Percentiles rank a stretch among this genome's conserved stretches.
Evolutionary conservation across 768 basidiomycete genomes (phyloP).

Genomic region (Crucibulum laeve): DNA sequence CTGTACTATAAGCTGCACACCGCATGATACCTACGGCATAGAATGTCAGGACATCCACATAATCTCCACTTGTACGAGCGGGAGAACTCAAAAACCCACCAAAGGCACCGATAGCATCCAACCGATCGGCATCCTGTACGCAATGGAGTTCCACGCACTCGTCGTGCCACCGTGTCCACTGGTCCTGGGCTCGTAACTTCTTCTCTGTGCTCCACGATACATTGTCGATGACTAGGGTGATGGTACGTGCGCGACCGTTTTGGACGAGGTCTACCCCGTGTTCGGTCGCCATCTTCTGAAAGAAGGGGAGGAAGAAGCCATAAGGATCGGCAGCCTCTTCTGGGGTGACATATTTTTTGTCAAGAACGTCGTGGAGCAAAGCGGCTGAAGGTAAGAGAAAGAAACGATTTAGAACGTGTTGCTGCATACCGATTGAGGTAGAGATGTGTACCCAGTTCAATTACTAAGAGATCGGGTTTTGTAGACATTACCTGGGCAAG

Average conservation of each 20-base stretch:
- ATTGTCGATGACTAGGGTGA: constrained; percentile 66
- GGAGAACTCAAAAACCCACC: constrained; percentile 36
- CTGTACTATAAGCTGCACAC: constrained; percentile 61
- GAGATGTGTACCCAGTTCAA: constrained; percentile 58
- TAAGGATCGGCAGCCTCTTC: constrained; percentile 57
- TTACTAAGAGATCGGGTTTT: constrained; percentile 64
- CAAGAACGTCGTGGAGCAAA: constrained; percentile 84
- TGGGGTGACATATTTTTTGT: constrained; percentile 76
- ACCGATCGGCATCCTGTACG: constrained; percentile 75
- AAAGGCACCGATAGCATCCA: constrained; percentile 81
- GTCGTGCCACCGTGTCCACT: constrained; percentile 65
- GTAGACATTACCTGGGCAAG: constrained; percentile 50
- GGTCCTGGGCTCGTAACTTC: constrained; percentile 47
- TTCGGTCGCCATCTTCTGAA: constrained; percentile 36
- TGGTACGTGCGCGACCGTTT: constrained; percentile 53
- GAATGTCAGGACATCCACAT: not conserved
- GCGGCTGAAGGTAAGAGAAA: constrained; percentile 43
- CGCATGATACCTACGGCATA: constrained; percentile 50
- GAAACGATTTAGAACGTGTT: not conserved
- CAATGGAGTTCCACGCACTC: constrained; percentile 74
- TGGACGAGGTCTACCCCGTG: constrained; percentile 51
- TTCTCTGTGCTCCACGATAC: constrained; percentile 88
- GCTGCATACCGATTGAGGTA: constrained; percentile 5
- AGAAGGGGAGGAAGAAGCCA: constrained; percentile 65
- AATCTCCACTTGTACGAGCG: not conserved